These are phyloP conservation scores for Medicago arabica DNA, from an alignment of 306 rosid genomes.

Conservation along the genomic window DNA sequence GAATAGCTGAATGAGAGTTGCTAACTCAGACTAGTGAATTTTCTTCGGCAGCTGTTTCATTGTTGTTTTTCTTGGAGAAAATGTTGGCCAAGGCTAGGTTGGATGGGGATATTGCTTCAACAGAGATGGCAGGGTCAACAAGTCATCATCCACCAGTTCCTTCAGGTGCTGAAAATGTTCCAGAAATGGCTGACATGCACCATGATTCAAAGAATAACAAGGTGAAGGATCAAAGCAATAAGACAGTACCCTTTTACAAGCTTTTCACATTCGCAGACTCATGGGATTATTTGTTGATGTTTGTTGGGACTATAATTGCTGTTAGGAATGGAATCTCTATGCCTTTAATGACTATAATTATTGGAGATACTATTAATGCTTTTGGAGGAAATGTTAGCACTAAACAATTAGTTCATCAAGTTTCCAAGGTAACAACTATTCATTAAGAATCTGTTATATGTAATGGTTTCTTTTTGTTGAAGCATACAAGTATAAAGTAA, in stretches of 20 bases:
- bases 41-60: conserved; percentile 28
- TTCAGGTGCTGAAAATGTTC: conserved; percentile 31
- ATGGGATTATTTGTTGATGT: conserved; percentile 63
- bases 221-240: conserved; percentile 44
- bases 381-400: conserved; percentile 56
- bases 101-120: conserved; percentile 40
- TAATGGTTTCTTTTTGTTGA: neutral
- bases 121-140: conserved; percentile 46
- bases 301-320: conserved; percentile 67
- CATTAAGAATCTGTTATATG: neutral
- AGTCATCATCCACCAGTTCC: conserved; percentile 36
- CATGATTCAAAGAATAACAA: conserved; percentile 46
- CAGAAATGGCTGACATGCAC: conserved; percentile 32
- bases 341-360: conserved; percentile 63
- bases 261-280: conserved; percentile 87
- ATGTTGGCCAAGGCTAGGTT: conserved; percentile 48
- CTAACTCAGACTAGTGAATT: conserved; percentile 1
- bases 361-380: conserved; percentile 65
- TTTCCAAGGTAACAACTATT: conserved; percentile 55
- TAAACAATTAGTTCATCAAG: conserved; percentile 53
- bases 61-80: conserved; percentile 32
- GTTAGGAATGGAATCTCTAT: conserved; percentile 57
- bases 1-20: neutral
- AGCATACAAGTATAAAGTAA: neutral
- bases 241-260: conserved; percentile 68